Base-by-base conservation (phyloP, 805 yeast species). In the Blastobotrys attinorum region DNA sequence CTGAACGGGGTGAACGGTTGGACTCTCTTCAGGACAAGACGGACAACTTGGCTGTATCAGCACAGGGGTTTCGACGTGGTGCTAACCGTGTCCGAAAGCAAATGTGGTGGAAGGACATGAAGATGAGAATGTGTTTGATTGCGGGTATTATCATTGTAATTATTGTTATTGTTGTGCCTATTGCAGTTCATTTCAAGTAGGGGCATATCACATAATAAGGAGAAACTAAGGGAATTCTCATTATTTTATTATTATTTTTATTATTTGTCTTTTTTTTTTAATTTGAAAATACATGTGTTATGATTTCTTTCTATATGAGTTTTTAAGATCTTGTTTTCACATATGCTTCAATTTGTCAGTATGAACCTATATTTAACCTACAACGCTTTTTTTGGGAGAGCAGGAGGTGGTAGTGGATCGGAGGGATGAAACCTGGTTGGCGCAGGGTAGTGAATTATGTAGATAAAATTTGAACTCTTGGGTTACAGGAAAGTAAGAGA, bases 51-150 rank as follows among this genome's bases (percentile, higher is more conserved):
- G 95, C 95, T 36, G 86, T 81, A 38, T 77, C 86, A 38, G 97
- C 98, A 7, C 90, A 86, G 55, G 92, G 95, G 31, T 90, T 92
- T 71, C 86, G 94, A 63, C 77, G 95, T 62, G 95, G 96, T 33
- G 97, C 98, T 47, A 90, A 90, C 69, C 81, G 95, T 57, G 97
- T 90, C 39, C 84, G 98, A 68, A 90, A 89, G 66, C 95, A 89
- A 61, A 90, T 90, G 97, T 90, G 97, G 97, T 85, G 95, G 84
- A 90, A 92, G 66, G 96, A 90, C 64, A 75, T 92, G 77, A 92
- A 92, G 71, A 83, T 92, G 90, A 82, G 95, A 65, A 70, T 89
- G 72, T 90, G 97, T 66, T 67, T 85, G 46, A 81, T 89, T 47
- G 78, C 82, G 39, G 83, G 82, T 22, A 80, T 81, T 21, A 68